phyloP scores from a whole-genome alignment of 1,284 basidiomycete species.

The Pseudozyma hubeiensis region DNA sequence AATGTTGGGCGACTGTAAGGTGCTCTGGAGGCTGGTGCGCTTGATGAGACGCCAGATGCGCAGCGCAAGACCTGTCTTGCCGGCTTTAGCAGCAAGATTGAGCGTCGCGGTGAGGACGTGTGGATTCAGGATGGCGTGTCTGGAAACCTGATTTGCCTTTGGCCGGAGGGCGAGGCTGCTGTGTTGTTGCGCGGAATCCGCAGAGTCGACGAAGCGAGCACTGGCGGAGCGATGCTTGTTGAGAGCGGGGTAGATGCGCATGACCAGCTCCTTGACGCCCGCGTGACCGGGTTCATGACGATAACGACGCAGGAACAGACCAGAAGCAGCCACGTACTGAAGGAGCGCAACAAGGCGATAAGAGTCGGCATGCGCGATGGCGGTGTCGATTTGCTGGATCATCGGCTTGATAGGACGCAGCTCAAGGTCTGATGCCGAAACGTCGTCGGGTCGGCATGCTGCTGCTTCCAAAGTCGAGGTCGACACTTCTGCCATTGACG shows the following conservation, averaged over 20 bases:
- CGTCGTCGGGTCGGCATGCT: not conserved
- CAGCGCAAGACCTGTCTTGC: constrained; percentile 45
- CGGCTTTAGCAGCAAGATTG: constrained; percentile 49
- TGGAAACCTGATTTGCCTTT: constrained; percentile 28
- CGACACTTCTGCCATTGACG: too few species aligned
- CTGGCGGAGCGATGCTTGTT: constrained; percentile 21
- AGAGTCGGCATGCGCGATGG: constrained; percentile 35
- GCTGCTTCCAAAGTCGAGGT: too few species aligned
- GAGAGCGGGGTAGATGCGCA: constrained; percentile 48
- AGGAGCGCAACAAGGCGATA: constrained; percentile 40
- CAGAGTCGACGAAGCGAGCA: not conserved
- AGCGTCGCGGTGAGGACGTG: constrained; percentile 49
- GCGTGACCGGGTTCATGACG: constrained; percentile 36
- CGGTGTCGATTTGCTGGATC: constrained; percentile 39
- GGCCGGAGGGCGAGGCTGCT: constrained; percentile 8
- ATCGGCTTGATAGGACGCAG: constrained; percentile 12
- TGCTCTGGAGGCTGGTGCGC: constrained; percentile 44
- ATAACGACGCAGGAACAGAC: constrained; percentile 30
- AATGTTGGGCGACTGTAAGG: constrained; percentile 7
- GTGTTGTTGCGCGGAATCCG: not conserved
- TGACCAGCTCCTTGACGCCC: constrained; percentile 32
- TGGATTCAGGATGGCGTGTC: constrained; percentile 44
- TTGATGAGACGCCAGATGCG: constrained; percentile 59
- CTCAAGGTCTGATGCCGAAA: not conserved
- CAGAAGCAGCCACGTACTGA: constrained; percentile 37